phyloP scores from a whole-genome alignment of 345 rosid species.

The Dovyalis caffra region DNA sequence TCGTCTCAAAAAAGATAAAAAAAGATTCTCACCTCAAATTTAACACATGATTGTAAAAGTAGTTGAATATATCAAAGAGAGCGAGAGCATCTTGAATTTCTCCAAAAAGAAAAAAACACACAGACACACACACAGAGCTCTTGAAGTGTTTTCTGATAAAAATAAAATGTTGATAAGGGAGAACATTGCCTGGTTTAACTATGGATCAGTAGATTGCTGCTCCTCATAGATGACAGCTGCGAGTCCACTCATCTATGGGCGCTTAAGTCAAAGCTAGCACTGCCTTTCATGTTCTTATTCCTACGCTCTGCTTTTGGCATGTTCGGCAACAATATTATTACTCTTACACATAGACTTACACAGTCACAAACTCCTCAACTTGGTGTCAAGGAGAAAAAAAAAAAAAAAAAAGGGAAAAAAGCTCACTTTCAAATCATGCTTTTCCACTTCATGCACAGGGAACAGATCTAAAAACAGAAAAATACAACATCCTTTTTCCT shows the following conservation, averaged over 20 bases:
- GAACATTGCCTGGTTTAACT: too few relatives aligned
- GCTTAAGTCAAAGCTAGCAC: too few relatives aligned
- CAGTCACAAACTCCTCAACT: slow-evolving; percentile 20
- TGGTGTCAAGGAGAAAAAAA: neutral
- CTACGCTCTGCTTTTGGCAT: slow-evolving; percentile 2
- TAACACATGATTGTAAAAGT: neutral
- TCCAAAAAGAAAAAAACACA: too few relatives aligned
- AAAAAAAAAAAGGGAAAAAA: slow-evolving; percentile 12
- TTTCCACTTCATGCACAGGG: neutral
- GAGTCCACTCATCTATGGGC: too few relatives aligned
- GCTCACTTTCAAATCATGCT: slow-evolving; percentile 8
- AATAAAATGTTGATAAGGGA: too few relatives aligned
- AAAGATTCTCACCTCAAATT: neutral
- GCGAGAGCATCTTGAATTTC: too few relatives aligned
- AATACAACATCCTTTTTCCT: slow-evolving; percentile 21
- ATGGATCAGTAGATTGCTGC: too few relatives aligned
- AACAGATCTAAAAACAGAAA: neutral
- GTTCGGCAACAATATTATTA: slow-evolving; percentile 19
- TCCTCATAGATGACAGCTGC: too few relatives aligned
- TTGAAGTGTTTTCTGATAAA: too few relatives aligned
- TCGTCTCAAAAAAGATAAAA: neutral
- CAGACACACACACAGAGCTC: too few relatives aligned
- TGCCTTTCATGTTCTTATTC: neutral
- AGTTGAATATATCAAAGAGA: neutral
- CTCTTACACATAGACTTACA: too few relatives aligned